phyloP scores from a whole-genome alignment of 2,329 filamentous ascomycete genomes.

The Leptodontidium sp. region DNA sequence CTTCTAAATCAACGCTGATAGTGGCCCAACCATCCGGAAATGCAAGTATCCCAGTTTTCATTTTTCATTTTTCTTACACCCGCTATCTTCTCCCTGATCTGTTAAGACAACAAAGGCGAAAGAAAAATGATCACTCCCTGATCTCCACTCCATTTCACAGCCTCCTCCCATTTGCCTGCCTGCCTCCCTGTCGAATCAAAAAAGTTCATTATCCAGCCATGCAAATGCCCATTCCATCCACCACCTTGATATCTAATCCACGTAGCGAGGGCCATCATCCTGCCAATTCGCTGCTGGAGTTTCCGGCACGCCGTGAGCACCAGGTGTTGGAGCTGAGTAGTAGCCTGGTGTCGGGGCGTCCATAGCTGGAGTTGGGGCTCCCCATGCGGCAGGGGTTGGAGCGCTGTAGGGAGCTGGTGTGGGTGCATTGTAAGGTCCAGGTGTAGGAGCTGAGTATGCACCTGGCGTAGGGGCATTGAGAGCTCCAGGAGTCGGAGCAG shows the following conservation, averaged over 20 bases:
- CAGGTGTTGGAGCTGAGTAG: conserved; percentile 47
- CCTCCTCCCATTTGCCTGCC: background rate
- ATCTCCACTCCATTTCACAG: background rate
- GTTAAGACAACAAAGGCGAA: conserved; percentile 20
- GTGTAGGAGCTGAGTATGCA: conserved; percentile 59
- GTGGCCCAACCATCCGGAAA: background rate
- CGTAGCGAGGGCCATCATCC: conserved; percentile 54
- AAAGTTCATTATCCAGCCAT: conserved; percentile 8
- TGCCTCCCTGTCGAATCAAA: background rate
- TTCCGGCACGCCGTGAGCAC: conserved; percentile 56
- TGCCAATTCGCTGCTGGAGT: conserved; percentile 62
- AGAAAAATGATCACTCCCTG: background rate
- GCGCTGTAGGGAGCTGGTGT: conserved; percentile 59
- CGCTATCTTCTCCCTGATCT: background rate
- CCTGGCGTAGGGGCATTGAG: conserved; percentile 77
- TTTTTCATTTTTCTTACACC: conserved; percentile 9
- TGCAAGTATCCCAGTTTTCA: background rate
- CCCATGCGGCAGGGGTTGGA: conserved; percentile 70
- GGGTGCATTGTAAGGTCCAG: conserved; percentile 57
- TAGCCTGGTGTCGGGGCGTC: conserved; percentile 59
- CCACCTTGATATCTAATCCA: conserved; percentile 34
- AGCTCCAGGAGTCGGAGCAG: conserved; percentile 68
- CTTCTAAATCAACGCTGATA: background rate
- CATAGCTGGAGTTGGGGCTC: conserved; percentile 56
- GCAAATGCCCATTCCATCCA: background rate